A percentile compares a stretch with the other conserved stretches of the same genome.
Conservation (phyloP, 225 moss, liverwort and hornwort genomes). For the Neckera pumila region DNA sequence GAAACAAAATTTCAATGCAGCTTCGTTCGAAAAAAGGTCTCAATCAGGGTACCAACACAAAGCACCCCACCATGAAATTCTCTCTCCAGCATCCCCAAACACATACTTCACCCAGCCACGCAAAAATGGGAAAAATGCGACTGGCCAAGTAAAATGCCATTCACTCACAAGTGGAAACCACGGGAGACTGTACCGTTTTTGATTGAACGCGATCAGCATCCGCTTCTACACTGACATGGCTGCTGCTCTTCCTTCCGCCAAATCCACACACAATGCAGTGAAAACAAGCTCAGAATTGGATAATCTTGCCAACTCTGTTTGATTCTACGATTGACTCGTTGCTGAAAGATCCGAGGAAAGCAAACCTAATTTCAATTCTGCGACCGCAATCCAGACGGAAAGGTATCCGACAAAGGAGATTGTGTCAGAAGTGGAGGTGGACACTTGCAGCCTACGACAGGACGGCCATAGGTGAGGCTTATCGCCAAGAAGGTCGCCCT, state of each 20-base stretch:
- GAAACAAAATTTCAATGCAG: background rate
- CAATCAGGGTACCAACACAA: background rate
- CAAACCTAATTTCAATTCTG: background rate
- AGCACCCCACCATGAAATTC: background rate
- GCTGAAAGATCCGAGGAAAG: background rate
- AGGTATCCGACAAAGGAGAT: background rate
- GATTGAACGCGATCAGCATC: background rate
- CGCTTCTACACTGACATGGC: background rate
- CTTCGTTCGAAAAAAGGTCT: background rate
- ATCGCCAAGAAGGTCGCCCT: conserved; percentile 1
- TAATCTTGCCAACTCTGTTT: background rate
- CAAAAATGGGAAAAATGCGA: background rate
- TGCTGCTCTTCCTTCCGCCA: background rate
- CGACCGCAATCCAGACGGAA: background rate
- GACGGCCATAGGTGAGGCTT: background rate
- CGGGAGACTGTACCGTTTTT: background rate
- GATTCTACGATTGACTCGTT: background rate
- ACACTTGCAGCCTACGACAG: background rate
- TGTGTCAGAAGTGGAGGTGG: background rate
- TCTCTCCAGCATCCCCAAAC: background rate
- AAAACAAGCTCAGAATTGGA: background rate
- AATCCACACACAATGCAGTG: background rate
- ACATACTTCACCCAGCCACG: background rate
- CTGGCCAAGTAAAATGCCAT: background rate
- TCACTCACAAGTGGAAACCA: background rate